Base-by-base conservation (phyloP, 176 grass and related monocot species). In the Avena insularis region DNA sequence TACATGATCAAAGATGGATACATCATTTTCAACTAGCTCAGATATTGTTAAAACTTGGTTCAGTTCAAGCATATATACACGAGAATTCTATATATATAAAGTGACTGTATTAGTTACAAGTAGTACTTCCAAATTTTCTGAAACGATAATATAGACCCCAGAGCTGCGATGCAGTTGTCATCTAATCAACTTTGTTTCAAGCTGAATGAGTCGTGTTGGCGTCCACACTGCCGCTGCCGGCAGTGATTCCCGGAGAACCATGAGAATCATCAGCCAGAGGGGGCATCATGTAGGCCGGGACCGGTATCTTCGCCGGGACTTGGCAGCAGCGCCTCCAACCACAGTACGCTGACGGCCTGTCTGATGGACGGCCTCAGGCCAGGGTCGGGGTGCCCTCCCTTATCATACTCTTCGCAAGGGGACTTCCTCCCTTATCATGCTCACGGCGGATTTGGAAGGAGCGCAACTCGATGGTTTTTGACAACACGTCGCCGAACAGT, bases 261-360 rank as follows among this genome's bases (percentile, higher is more conserved):
- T 38, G 15, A 69, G 66, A 68, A 17, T 38, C 31, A 38, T 38
- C 31, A 9, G 31, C 15, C 29, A 10, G 46, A 0, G n/a, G 71
- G 45, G 5, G 20, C 12, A 4, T 6, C 70, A 75, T 75, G 71
- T 75, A 75, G 46, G 71, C 21, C 8, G 46, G 11, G 0, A 75
- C 46, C 1, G 71, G 46, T 46, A 50, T 75, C 6, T 75, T 75
- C 2, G 6, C 6, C 6, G 46, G 71, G 71, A 45, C 45, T 74
- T 0, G 45, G 71, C 2, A 14, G n/a, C 1, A 8, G 58, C n/a
- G 9, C 6, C 20, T 61, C 58, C 19, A 61, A 61, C 58, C 58
- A 8, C 19, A 89, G 88, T 8, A 81, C 71, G 25, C 46, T 75
- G 4, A 89, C 64, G 12, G 76, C 82, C 33, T 66, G 46, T 33